Base-by-base conservation (phyloP, 1,284 basidiomycete genomes). In the Apiotrichum veenhuisii region DNA sequence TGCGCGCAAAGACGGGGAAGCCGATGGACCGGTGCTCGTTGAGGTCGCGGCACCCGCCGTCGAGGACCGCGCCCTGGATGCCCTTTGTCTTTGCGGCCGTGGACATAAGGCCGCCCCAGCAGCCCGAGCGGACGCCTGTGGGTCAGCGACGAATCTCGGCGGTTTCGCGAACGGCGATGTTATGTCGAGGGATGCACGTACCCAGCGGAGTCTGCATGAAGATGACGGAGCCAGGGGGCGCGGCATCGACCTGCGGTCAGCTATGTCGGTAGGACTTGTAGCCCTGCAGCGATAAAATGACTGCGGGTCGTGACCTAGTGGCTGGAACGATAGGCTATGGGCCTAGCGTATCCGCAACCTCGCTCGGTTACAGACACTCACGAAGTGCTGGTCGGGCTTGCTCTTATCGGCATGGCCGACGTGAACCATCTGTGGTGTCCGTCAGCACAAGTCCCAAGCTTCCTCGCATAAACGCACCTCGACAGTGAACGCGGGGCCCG, bases 401-500 rank as follows among this genome's bases (percentile, higher is more conserved):
- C 91, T 87, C 3, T 89, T 82, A 15, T 78, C 70, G 23, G 74
- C 80, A 67, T 91, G 83, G 0, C 81, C 81, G 1, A 81, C 79
- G 5, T 80, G 75, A 4, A 92, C 90, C 85, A 96, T 91, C 78
- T 77, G 59, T 0, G n/a, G n/a, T 17, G 12, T 12, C 12, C 30
- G 57, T 58, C 17, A 65, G 62, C 46, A 18, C 23, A 18, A 23
- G n/a, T 15, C 36, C 14, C 17, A 12, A 12, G 52, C 30, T 23
- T n/a, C n/a, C n/a, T n/a, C n/a, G n/a, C n/a, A n/a, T n/a, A n/a
- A n/a, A n/a, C n/a, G n/a, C 52, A 79, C 79, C 68, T 87, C 82
- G 50, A 97, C 92, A 1, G 94, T 97, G 70, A 90, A 96, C 0
- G 91, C 93, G 15, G 87, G 88, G 0, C 88, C 91, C 62, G 87